phyloP scores from a whole-genome alignment of 306 rosid species.

The Alnus glutinosa region DNA sequence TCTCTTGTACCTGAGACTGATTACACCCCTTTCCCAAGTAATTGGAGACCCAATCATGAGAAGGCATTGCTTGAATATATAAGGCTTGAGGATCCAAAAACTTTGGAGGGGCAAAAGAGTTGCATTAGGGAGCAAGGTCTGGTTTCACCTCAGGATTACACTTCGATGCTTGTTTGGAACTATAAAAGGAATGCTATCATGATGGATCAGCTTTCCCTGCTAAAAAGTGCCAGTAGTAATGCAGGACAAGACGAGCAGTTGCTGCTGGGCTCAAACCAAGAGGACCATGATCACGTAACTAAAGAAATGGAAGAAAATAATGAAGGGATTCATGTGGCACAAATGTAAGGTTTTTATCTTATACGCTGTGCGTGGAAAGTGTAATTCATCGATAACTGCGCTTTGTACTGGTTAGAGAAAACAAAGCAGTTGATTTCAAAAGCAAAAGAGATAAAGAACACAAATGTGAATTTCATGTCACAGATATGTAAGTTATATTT shows the following conservation, averaged over 20 bases:
- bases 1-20: conserved; percentile 90
- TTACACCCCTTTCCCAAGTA: conserved; percentile 77
- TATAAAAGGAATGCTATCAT: conserved; percentile 67
- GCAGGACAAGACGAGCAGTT: conserved; percentile 36
- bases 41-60: conserved; percentile 94
- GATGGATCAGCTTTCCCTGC: conserved; percentile 54
- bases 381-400: not conserved
- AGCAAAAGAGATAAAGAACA: not conserved
- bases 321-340: conserved; percentile 39
- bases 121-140: conserved; percentile 77
- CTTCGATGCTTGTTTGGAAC: conserved; percentile 98
- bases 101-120: conserved; percentile 66
- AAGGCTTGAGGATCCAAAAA: conserved; percentile 74
- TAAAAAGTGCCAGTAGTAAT: conserved; percentile 29
- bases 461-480: not conserved
- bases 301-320: conserved; percentile 45
- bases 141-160: conserved; percentile 85
- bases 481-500: conserved; percentile 4
- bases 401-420: not conserved
- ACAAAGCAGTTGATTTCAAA: not conserved
- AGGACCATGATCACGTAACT: conserved; percentile 31
- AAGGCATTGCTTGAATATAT: conserved; percentile 80
- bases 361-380: conserved; percentile 19
- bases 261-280: conserved; percentile 44
- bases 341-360: conserved; percentile 37